A percentile compares a stretch with the other conserved stretches of the same genome.
Conservation (phyloP, 108 stramenopile genomes). For the Conticribra guillardii region DNA sequence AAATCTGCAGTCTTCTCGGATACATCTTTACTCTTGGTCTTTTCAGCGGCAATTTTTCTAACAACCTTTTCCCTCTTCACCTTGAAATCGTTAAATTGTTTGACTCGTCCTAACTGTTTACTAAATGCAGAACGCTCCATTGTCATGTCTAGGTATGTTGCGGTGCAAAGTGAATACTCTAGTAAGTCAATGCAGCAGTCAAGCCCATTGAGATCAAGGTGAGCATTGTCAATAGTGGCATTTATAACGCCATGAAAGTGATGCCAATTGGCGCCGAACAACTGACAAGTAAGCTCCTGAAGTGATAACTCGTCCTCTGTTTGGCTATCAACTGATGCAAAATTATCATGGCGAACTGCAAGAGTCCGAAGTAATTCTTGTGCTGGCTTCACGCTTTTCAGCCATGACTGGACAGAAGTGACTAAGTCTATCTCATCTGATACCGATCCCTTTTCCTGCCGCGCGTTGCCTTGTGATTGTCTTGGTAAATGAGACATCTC, state of each 20-base stretch:
- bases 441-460: conserved; percentile 15
- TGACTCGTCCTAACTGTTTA: conserved; percentile 73
- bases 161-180: conserved; percentile 72
- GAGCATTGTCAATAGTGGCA: conserved; percentile 68
- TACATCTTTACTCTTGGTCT: neutral
- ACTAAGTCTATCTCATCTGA: conserved; percentile 36
- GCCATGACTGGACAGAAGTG: conserved; percentile 46
- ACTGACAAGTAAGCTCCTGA: conserved; percentile 50
- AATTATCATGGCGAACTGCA: conserved; percentile 61
- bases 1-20: conserved; percentile 49
- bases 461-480: conserved; percentile 14
- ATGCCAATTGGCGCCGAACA: conserved; percentile 71
- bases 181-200: conserved; percentile 76
- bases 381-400: conserved; percentile 65
- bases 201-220: conserved; percentile 72
- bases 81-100: conserved; percentile 62
- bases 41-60: neutral
- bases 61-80: conserved; percentile 16
- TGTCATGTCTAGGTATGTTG: conserved; percentile 84
- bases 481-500: conserved; percentile 23
- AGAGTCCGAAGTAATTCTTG: conserved; percentile 82
- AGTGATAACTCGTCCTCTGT: conserved; percentile 25
- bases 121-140: conserved; percentile 75
- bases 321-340: conserved; percentile 54
- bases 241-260: conserved; percentile 81